phyloP scores from a whole-genome alignment of 768 basidiomycete species.

The Chlorophyllum brunneum region DNA sequence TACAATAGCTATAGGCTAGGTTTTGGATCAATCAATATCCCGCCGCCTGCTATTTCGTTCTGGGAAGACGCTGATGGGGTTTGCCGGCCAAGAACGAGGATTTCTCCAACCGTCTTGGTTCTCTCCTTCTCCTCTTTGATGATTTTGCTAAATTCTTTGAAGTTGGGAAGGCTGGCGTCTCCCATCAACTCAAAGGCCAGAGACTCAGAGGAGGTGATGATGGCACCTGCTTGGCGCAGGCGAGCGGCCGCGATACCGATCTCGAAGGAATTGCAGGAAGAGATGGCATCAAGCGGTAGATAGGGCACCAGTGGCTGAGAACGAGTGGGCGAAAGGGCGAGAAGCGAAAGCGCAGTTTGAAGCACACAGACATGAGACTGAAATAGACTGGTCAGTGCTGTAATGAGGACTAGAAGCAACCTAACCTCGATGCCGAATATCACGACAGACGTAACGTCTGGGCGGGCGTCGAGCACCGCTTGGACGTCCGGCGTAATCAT shows the following conservation, averaged over 20 bases:
- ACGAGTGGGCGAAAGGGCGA: conserved; percentile 30
- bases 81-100: conserved; percentile 20
- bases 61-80: conserved; percentile 1
- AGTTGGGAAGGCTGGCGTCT: conserved; percentile 58
- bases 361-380: conserved; percentile 89
- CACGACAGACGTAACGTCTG: conserved; percentile 55
- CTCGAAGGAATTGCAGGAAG: conserved; percentile 78
- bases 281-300: conserved; percentile 80
- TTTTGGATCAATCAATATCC: conserved; percentile 12
- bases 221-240: conserved; percentile 70
- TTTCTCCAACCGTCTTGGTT: conserved; percentile 43
- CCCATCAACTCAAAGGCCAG: conserved; percentile 70
- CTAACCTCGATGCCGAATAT: conserved; percentile 87
- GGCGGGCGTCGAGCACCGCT: conserved; percentile 41
- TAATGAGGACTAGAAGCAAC: conserved; percentile 2
- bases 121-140: conserved; percentile 76
- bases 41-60: conserved; percentile 15
- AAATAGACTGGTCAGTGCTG: background rate
- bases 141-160: conserved; percentile 67
- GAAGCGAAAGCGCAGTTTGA: conserved; percentile 74
- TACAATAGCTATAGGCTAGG: background rate
- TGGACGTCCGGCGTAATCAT: conserved; percentile 76
- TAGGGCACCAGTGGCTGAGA: conserved; percentile 30
- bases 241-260: conserved; percentile 68
- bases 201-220: conserved; percentile 80